Evolutionary conservation across 805 yeast species (phyloP).

Genomic region (Candida ipomoeae): DNA sequence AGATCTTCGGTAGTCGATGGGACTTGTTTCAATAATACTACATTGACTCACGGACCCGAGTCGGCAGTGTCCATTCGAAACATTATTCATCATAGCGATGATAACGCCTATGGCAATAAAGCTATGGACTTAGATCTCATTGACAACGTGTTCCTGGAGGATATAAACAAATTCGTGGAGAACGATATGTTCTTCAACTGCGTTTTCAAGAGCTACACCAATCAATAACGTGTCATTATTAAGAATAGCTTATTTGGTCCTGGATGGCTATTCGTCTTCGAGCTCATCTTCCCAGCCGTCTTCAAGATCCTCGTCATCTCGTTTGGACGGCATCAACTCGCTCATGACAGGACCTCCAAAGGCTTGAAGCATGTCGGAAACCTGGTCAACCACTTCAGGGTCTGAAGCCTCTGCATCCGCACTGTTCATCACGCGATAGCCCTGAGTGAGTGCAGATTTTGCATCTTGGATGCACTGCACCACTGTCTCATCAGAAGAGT

Average conservation of each 20-base stretch:
- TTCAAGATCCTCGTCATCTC: slow-evolving; percentile 20
- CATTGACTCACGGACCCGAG: not conserved
- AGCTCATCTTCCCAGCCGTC: slow-evolving; percentile 56
- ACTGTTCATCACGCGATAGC: slow-evolving; percentile 39
- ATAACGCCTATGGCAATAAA: not conserved
- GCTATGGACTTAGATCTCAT: not conserved
- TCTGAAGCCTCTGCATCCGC: slow-evolving; percentile 45
- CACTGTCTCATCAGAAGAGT: slow-evolving; percentile 26
- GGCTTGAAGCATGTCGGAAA: slow-evolving; percentile 44
- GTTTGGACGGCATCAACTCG: slow-evolving; percentile 36
- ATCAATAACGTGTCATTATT: slow-evolving; percentile 12
- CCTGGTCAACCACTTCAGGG: slow-evolving; percentile 55
- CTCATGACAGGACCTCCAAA: slow-evolving; percentile 60
- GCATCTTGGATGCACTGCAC: slow-evolving; percentile 34
- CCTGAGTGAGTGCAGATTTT: slow-evolving; percentile 41
- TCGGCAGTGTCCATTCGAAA: slow-evolving; percentile 8
- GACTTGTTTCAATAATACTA: not conserved
- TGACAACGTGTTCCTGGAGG: slow-evolving; percentile 1
- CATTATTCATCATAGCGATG: slow-evolving; percentile 7
- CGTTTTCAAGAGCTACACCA: not conserved
- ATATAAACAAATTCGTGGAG: slow-evolving; percentile 2
- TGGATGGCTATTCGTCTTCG: slow-evolving; percentile 24
- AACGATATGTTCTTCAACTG: slow-evolving; percentile 5
- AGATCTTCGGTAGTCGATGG: slow-evolving; percentile 1
- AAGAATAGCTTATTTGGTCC: slow-evolving; percentile 12